Evolutionary conservation across 1,284 basidiomycete species (phyloP), one percentile per base, ranked within the genome.

Genomic region (Moniliophthora roreri): DNA sequence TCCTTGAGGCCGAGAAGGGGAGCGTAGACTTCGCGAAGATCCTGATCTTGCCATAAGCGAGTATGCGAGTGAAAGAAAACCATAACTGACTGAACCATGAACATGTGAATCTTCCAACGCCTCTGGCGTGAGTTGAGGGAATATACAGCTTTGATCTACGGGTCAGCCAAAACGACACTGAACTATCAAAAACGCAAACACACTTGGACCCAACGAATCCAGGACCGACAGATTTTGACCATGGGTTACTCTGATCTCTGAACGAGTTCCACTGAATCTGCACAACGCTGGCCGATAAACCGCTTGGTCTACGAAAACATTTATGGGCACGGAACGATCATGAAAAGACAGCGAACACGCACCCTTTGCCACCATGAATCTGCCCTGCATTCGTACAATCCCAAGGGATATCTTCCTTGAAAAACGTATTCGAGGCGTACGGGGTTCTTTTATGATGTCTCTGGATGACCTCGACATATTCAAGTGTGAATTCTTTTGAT

Each of bases 391-490:
- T 70, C 26, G 57, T 61, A 52, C 73, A 78, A 47, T 63, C 68
- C 75, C 76, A 78, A 8, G 62, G 15, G 6, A 76, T 60, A 51
- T 72, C 70, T 61, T 78, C 76, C 46, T 71, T 69, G 59, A 76
- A 76, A 56, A 78, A 79, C 0, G 71, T 76, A 50, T 78, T 79
- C 13, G 75, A 73, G 0, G 63, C 63, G 56, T 78, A 79, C 1
- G 76, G 76, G 0, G 75, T 78, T 13, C 76, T 72, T 53, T 79
- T 79, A 49, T 79, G 77, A 59, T 79, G 77, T 36, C 76, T 63
- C 32, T 79, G 77, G 48, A 79, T 77, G 15, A 78, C 66, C 62
- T 78, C 75, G 9, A 77, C 73, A 55, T 74, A 78, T 62, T 72
- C 60, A 9, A 78, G 61, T 6, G 55, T 64, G 47, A 63, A 73